Base-by-base conservation (phyloP, 805 yeast genomes). In the Kluyveromyces starmeri region DNA sequence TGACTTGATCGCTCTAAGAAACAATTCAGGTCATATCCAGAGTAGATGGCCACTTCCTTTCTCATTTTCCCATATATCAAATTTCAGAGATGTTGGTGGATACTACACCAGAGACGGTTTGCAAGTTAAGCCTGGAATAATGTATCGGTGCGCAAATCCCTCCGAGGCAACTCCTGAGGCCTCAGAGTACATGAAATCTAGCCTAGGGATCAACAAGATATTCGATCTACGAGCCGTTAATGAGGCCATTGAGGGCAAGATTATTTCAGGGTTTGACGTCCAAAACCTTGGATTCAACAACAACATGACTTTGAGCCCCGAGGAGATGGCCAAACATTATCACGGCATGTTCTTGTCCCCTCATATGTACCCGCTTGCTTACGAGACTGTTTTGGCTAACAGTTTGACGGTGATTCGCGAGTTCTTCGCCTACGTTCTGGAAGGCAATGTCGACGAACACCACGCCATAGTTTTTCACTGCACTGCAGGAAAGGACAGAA, bases 401-500 rank as follows among this genome's bases (percentile, higher is more conserved):
- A 86, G 84, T 1, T 52, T 56, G 1, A 52, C 47, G 4, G 62
- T 73, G 4, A 78, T 70, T 49, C 64, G 59, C 29, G 50, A 52
- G 7, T 67, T 83, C 20, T 71, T 83, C 46, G 54, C 59, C 30
- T 72, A 64, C 47, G 60, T 84, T 30, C 62, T 76, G 29, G 83
- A 79, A 38, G 53, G 43, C 5, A 25, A 36, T n/a, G 39, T 42
- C 19, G 32, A 42, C 18, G 28, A 63, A 26, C 68, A 74, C 3
- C 54, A 59, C n/a, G 69, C 72, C 2, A 59, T 84, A 38, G 56
- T 79, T 7, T 73, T 77, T 54, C 89, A 83, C 51, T 84, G 94
- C 58, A 73, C 88, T 4, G 89, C 89, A 1, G 95, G 95, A 2
- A 84, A 83, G 53, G 95, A 84, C 52, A 68, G 94, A 28, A 83